Base-by-base conservation (phyloP, 2,329 filamentous ascomycete species). In the Metarhizium rileyi region DNA sequence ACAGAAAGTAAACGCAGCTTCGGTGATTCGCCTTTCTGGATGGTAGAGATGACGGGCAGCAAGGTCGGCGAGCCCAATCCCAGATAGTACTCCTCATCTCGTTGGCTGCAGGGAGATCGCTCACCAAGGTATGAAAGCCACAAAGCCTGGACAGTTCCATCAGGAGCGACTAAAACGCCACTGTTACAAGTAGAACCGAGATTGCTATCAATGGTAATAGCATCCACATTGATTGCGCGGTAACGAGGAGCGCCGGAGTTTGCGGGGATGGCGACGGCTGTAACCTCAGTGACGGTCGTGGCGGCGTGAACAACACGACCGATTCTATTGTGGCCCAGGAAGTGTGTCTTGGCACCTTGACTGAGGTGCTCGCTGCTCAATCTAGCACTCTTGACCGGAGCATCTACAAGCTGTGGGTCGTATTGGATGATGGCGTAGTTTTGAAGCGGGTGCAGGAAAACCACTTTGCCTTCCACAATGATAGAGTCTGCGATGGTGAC, bases 101-200 rank as follows among this genome's bases (percentile, higher is more conserved):
- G 87, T 58, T 88, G 83, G 50, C 80, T 85, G 61, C 83, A 83
- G 1, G 82, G 76, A 5, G 81, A 86, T 30, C 91, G 84, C 69
- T 98, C 93, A 45, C 93, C 93, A 1, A 98, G 81, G 65, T 98
- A 98, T 6, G 90, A 96, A 48, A 98, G 75, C 94, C 94, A 98
- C 27, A 98, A 73, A 2, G 93, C 93, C 65, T 96, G 90, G 0
- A 98, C 90, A 5, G 87, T 90, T 22, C 93, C 93, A 58, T 96
- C 88, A 55, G 91, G 84, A 3, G 87, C 82, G 14, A 96, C 83
- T 35, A 98, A 77, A 1, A 97, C 94, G 63, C 94, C 94, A 54
- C 89, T 95, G 49, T 90, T 91, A 63, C 93, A 97, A 61, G 95
- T 90, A 2, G 85, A 84, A 52, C 89, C 91, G 5, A 98, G 76